phyloP scores from a whole-genome alignment of 2,329 filamentous ascomycete species.

The Aspergillus neoniger region DNA sequence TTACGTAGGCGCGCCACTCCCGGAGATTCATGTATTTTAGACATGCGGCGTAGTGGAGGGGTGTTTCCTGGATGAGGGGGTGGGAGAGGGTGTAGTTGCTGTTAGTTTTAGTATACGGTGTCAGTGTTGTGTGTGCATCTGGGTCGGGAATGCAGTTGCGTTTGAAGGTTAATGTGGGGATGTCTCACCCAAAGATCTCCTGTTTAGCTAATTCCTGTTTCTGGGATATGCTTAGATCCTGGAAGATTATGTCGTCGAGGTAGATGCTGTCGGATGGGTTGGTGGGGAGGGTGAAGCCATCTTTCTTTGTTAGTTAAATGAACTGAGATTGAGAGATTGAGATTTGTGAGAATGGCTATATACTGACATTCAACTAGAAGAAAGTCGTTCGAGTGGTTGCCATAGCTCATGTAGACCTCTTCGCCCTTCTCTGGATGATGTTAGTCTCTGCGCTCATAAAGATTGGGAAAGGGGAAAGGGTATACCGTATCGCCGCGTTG shows the following conservation, averaged over 20 bases:
- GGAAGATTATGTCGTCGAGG: slow-evolving; percentile 39
- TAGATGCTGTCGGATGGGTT: slow-evolving; percentile 38
- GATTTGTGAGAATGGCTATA: too few relatives aligned
- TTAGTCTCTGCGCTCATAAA: background rate
- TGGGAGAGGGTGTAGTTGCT: slow-evolving; percentile 35
- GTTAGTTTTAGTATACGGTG: too few relatives aligned
- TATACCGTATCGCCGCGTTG: slow-evolving; percentile 30
- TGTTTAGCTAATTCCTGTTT: slow-evolving; percentile 26
- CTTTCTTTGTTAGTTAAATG: too few relatives aligned
- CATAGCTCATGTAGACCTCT: slow-evolving; percentile 43
- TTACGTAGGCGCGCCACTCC: slow-evolving; percentile 33
- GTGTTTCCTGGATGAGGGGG: background rate
- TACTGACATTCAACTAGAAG: slow-evolving; percentile 38
- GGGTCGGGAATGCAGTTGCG: too few relatives aligned
- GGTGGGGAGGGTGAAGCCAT: slow-evolving; percentile 38
- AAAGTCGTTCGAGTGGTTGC: slow-evolving; percentile 41
- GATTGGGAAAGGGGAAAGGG: background rate
- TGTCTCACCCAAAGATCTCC: slow-evolving; percentile 29
- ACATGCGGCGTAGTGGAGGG: slow-evolving; percentile 22
- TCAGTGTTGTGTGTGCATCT: too few relatives aligned
- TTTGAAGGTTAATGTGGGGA: too few relatives aligned
- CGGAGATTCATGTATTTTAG: slow-evolving; percentile 32
- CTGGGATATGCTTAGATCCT: slow-evolving; percentile 23
- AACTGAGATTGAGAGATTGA: too few relatives aligned
- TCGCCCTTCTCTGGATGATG: slow-evolving; percentile 34